Evolutionary conservation across 2,329 filamentous ascomycete genomes (phyloP), one percentile per base, ranked within the genome.

Genomic region (Chaetomium globosum): DNA sequence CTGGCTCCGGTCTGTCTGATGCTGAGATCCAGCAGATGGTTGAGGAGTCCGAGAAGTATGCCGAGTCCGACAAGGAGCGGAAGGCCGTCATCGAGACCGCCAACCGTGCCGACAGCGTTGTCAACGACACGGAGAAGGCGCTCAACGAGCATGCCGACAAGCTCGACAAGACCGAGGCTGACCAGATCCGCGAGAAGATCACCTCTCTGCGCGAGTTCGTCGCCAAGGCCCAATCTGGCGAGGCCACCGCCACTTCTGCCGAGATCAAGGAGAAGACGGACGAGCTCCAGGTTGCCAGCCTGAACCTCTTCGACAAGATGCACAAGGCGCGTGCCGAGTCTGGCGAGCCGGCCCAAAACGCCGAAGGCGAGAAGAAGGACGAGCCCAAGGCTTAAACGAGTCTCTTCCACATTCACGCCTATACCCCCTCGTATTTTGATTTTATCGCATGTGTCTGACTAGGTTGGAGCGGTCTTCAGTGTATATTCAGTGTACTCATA

Each of bases 221-320:
- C 74, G 88, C 89, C 83, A 93, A 96, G 89, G 96, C 87, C 86
- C 94, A 97, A 84, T 87, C 92, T 74, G 94, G 94, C 70, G 95
- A 99, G 84, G 88, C 89, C 75, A 87, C 83, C 69, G 87, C 91
- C 75, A 96, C 92, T 67, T 91, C 93, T 59, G 91, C 91, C 71
- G 91, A 98, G 81, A 89, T 99, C 81, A 98, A 98, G 91, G 88
- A 92, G 83, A 97, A 97, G 92, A 96, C 92, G 75, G 95, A 98
- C 72, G 94, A 97, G 81, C 91, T 99, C 77, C 95, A 98, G 84
- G 91, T 90, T 79, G 92, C 94, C 73, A 94, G 90, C 81, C 85
- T 99, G 82, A 96, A 91, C 82, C 89, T 98, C 76, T 98, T 99
- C 80, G 95, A 98, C 85, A 97, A 98, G 90, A 97, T 99, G 92